phyloP scores from a whole-genome alignment of 176 grass and related monocot species.

The Saccharum spontaneum region DNA sequence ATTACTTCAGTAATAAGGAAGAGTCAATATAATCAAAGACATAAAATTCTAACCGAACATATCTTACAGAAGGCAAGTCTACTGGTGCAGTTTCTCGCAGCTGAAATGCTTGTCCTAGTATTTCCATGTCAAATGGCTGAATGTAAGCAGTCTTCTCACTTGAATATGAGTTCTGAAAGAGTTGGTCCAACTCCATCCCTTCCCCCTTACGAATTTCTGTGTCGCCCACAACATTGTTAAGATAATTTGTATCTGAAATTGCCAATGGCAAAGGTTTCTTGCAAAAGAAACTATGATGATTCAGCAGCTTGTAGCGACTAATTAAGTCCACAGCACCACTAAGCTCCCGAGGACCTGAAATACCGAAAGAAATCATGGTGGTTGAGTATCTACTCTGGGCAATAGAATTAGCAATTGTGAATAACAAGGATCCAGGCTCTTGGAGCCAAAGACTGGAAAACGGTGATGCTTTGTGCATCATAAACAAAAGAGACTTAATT shows the following conservation, averaged over 20 bases:
- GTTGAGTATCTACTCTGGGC: neutral
- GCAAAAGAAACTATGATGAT: slow-evolving; percentile 82
- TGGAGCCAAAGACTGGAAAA: neutral
- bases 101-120: slow-evolving; percentile 69
- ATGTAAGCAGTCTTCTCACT: slow-evolving; percentile 60
- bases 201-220: slow-evolving; percentile 79
- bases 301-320: slow-evolving; percentile 56
- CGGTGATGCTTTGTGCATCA: neutral
- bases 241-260: slow-evolving; percentile 73
- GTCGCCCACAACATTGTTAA: slow-evolving; percentile 73
- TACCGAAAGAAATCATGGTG: neutral
- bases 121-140: slow-evolving; percentile 60
- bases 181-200: slow-evolving; percentile 78
- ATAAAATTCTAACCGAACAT: slow-evolving; percentile 12
- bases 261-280: slow-evolving; percentile 63
- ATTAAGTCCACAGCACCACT: slow-evolving; percentile 78
- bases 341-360: slow-evolving; percentile 70
- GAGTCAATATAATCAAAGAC: neutral
- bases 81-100: slow-evolving; percentile 63
- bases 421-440: neutral
- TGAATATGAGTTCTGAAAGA: slow-evolving; percentile 52
- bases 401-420: neutral
- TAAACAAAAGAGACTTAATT: neutral
- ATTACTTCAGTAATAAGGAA: slow-evolving; percentile 19
- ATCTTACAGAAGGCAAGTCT: slow-evolving; percentile 79